Percentiles rank a stretch among this genome's conserved stretches.
These are phyloP conservation scores for Lipomyces sp. DNA, from an alignment of 805 yeast species.

Conservation along the genomic window DNA sequence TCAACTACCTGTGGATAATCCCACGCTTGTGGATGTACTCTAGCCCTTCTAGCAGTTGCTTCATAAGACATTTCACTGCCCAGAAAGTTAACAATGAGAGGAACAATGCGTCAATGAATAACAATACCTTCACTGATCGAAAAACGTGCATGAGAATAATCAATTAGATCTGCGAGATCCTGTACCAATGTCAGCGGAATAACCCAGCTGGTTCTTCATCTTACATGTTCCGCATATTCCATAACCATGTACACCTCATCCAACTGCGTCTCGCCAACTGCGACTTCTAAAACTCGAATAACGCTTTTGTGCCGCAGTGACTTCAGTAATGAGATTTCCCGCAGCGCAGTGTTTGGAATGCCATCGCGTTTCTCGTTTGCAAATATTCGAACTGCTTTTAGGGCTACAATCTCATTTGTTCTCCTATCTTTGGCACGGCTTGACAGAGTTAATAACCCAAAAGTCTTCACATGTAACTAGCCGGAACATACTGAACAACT, in stretches of 20 bases:
- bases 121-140: slow-evolving; percentile 28
- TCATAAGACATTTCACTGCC: slow-evolving; percentile 31
- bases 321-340: slow-evolving; percentile 85
- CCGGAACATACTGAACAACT: slow-evolving; percentile 23
- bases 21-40: slow-evolving; percentile 28
- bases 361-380: slow-evolving; percentile 75
- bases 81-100: background rate
- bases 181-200: background rate
- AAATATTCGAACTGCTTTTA: slow-evolving; percentile 80
- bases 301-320: slow-evolving; percentile 78
- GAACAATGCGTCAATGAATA: background rate
- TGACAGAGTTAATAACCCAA: background rate
- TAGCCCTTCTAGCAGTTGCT: slow-evolving; percentile 30
- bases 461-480: background rate
- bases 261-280: slow-evolving; percentile 68
- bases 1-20: slow-evolving; percentile 26
- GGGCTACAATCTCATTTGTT: slow-evolving; percentile 73
- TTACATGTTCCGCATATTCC: slow-evolving; percentile 78
- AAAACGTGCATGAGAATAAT: slow-evolving; percentile 19
- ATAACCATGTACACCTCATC: slow-evolving; percentile 78
- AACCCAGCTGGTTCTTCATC: background rate
- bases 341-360: slow-evolving; percentile 88
- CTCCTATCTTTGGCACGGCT: slow-evolving; percentile 69
- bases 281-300: slow-evolving; percentile 80
- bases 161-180: slow-evolving; percentile 34